phyloP scores from a whole-genome alignment of 1,139 yeast species.

The Candida tetrigidarum region DNA sequence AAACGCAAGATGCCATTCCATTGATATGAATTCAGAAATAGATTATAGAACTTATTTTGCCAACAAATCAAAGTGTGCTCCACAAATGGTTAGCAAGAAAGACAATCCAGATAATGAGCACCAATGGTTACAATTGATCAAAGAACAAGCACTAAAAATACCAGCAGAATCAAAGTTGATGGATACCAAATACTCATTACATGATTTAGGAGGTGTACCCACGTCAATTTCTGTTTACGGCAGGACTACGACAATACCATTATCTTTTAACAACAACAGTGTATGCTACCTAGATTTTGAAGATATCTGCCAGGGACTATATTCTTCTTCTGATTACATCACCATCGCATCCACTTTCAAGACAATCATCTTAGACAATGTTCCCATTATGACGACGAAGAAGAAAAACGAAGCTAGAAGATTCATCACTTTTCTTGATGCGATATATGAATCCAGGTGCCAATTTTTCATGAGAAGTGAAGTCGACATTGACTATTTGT shows the following conservation, averaged over 20 bases:
- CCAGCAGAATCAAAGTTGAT: conserved; percentile 17
- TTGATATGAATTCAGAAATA: conserved; percentile 61
- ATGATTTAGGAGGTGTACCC: conserved; percentile 27
- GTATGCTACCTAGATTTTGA: conserved; percentile 56
- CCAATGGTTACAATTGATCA: conserved; percentile 42
- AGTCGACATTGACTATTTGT: conserved; percentile 52
- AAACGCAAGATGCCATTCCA: conserved; percentile 61
- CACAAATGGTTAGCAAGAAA: conserved; percentile 35
- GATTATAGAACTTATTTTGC: conserved; percentile 59
- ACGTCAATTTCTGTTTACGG: conserved; percentile 57
- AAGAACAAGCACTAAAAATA: conserved; percentile 23
- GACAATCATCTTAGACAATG: conserved; percentile 60
- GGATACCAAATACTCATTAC: conserved; percentile 19
- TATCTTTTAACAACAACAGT: conserved; percentile 36
- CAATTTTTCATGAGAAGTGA: conserved; percentile 57
- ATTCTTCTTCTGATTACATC: conserved; percentile 72
- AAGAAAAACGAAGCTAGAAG: conserved; percentile 73
- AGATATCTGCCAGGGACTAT: conserved; percentile 60
- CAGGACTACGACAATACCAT: conserved; percentile 51
- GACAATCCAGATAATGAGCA: conserved; percentile 27
- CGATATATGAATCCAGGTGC: conserved; percentile 69
- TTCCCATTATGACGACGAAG: conserved; percentile 60
- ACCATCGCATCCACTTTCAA: conserved; percentile 64
- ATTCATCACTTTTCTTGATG: conserved; percentile 68
- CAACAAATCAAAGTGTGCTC: conserved; percentile 23